phyloP scores from a whole-genome alignment of 2,329 filamentous ascomycete genomes.

The Didymella exigua region DNA sequence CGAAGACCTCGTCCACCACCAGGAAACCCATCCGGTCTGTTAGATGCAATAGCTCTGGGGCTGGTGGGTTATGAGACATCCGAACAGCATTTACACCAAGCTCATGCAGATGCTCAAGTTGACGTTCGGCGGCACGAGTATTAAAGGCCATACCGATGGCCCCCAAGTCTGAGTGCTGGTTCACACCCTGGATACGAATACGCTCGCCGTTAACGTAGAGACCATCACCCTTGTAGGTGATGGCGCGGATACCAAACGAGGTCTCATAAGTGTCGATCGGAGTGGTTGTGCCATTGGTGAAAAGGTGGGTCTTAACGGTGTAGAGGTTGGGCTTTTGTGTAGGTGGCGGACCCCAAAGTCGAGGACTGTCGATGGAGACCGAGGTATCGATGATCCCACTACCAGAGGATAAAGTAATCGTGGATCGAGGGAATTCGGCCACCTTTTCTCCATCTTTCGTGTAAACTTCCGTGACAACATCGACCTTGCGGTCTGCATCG shows the following conservation, averaged over 20 bases:
- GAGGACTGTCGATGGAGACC: neutral
- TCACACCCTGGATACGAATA: slow-evolving; percentile 55
- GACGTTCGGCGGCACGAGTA: slow-evolving; percentile 54
- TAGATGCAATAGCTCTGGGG: neutral
- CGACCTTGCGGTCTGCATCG: neutral
- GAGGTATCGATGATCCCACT: neutral
- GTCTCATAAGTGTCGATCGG: neutral
- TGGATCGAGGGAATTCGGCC: neutral
- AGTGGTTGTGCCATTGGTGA: neutral
- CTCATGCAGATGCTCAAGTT: slow-evolving; percentile 58
- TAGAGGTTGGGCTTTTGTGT: neutral
- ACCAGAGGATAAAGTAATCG: neutral
- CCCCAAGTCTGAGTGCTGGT: slow-evolving; percentile 60
- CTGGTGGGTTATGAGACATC: neutral
- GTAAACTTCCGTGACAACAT: neutral
- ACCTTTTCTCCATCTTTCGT: neutral
- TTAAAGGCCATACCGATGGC: slow-evolving; percentile 60
- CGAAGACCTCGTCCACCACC: slow-evolving; percentile 62
- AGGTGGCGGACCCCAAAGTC: neutral
- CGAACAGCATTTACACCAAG: slow-evolving; percentile 55
- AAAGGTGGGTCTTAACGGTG: neutral
- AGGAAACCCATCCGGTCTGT: slow-evolving; percentile 58
- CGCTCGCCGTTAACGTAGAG: slow-evolving; percentile 56
- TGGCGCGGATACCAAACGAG: neutral
- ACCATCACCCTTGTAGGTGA: slow-evolving; percentile 43